phyloP scores from a whole-genome alignment of 192 early-diverging fungal species.

The Helicostylum pulchrum region DNA sequence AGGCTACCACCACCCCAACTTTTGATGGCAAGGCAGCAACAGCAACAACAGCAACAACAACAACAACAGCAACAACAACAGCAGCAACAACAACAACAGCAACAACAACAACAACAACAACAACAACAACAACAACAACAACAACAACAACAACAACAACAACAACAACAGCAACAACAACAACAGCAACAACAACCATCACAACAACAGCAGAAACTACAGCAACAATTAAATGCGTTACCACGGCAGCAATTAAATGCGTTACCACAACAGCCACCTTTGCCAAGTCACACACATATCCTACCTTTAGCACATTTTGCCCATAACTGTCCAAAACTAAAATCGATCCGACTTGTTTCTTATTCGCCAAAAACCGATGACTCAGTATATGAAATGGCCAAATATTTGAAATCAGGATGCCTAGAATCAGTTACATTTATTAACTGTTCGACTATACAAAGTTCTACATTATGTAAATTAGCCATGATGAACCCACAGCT shows the following conservation, averaged over 20 bases:
- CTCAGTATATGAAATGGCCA: slow-evolving; percentile 35
- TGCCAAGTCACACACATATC: neutral
- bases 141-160: too few species aligned
- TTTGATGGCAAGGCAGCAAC: neutral
- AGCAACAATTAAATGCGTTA: neutral
- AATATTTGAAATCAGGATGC: slow-evolving; percentile 19
- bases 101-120: too few species aligned
- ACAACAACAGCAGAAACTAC: too few species aligned
- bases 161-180: neutral
- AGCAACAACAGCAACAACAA: neutral
- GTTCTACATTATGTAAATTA: slow-evolving; percentile 35
- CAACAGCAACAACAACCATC: neutral
- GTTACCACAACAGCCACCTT: neutral
- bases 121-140: too few species aligned
- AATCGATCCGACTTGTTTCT: slow-evolving; percentile 21
- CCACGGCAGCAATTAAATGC: slow-evolving; percentile 1
- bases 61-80: neutral
- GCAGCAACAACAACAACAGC: neutral
- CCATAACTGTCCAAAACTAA: slow-evolving; percentile 29
- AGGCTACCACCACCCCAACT: slow-evolving; percentile 5
- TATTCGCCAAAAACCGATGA: slow-evolving; percentile 36
- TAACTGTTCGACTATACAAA: slow-evolving; percentile 28
- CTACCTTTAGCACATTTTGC: slow-evolving; percentile 32
- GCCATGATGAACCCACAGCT: slow-evolving; percentile 28
- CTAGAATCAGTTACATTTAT: slow-evolving; percentile 17